Base-by-base conservation (phyloP, 768 basidiomycete species). In the Leucocoprinus birnbaumii region DNA sequence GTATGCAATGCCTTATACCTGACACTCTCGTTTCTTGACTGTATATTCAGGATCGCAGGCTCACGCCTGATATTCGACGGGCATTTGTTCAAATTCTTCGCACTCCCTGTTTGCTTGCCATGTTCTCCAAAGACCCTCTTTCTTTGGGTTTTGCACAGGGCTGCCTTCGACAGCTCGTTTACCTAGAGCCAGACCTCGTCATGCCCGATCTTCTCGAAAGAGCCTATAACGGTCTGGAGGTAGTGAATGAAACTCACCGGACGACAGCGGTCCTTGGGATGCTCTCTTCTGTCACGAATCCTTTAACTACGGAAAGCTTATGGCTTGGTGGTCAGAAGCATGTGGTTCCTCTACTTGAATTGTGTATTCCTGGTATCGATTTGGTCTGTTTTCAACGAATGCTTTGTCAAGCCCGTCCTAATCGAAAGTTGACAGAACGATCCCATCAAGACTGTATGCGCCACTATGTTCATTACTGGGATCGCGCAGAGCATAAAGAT, bases 181-280 rank as follows among this genome's bases (percentile, higher is more conserved):
- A 88, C 53, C 75, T 93, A 6, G 94, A 97, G 63, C 92, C 96
- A 0, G 75, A 78, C 16, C 72, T 96, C 31, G 80, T 98, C 61
- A 89, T 98, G 85, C 94, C 94, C 2, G 87, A 93, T 40, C 75
- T 98, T 11, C 77, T 98, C 21, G 95, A 97, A 63, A 83, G 94
- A 26, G 92, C 93, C 1, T 94, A 96, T 59, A 80, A 89, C 35
- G 94, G 94, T 0, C 74, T 98, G n/a, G 94, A 97, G 66, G 86
- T 87, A 10, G 82, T 98, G 16, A 94, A 95, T 59, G 95, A 98
- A 76, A 98, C 96, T 0, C 93, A 97, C 66, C 77, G 95, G 38
- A 97, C 95, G 3, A 94, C 93, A 2, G 91, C 95, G 1, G 91
- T 93, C 9, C 76, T 98, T 43, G 91, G 87, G 49, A 89, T 90